Base-by-base conservation (phyloP, 192 early-diverging fungal genomes). In the Coemansia sp. region DNA sequence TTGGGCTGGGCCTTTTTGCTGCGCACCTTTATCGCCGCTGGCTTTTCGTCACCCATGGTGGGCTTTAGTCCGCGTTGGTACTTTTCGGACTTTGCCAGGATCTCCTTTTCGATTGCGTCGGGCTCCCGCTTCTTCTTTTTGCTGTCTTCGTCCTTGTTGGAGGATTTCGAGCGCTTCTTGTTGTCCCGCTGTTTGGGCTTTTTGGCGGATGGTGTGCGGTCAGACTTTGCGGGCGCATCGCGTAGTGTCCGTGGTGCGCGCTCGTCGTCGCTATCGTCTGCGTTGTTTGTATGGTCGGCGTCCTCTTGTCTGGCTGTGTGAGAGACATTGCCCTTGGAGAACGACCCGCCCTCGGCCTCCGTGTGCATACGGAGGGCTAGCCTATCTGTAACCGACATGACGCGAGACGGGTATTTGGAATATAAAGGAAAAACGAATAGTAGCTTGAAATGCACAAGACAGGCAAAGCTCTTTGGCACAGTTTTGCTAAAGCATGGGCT, bases 1-100 rank as follows among this genome's bases (percentile, higher is more conserved):
- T 83, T 83, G 14, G 81, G 71, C 60, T 88, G 86, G 38, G 92
- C 84, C 73, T 93, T 94, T 62, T 86, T 88, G 78, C 92, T 89
- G 62, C 83, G 72, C 41, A 72, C 72, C 50, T 78, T 48, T 16
- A 37, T 25, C 2, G 31, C 47, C 48, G 14, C 61, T 6, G 57
- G 14, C 33, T 64, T 67, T 21, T 55, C 53, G 33, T 43, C 58
- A 5, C 48, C 45, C n/a, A 34, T 28, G 20, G 26, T 36, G 8
- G 11, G 8, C 23, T 58, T 50, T 26, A 28, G 31, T 42, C 66
- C 72, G 12, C 77, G 72, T 33, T 65, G 65, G 66, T 80, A 80
- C 56, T 80, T 80, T 68, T 69, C 41, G 11, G 73, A 31, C 25
- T 59, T 37, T 43, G 57, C 47, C 35, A 62, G 47, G 38, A 65